Evolutionary conservation across 2,329 filamentous ascomycete genomes (phyloP).

Genomic region (Colletotrichum graminicola): DNA sequence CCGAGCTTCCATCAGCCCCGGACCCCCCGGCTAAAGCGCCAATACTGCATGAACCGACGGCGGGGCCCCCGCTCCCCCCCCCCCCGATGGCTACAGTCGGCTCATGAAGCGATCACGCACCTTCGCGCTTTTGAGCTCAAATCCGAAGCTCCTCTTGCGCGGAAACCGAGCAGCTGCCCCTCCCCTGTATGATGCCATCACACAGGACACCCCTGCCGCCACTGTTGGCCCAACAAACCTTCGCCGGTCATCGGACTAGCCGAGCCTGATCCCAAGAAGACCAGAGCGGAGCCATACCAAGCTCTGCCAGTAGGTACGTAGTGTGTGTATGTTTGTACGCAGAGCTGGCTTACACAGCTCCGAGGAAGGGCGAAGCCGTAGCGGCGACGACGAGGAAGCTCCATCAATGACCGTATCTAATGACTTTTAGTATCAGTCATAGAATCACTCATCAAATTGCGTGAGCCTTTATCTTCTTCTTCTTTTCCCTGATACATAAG

Average conservation of each 20-base stretch:
- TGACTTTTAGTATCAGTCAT: conserved; percentile 15
- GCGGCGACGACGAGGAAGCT: background rate
- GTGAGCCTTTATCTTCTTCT: background rate
- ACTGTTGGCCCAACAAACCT: background rate
- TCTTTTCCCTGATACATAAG: background rate
- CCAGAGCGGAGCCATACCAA: conserved; percentile 21
- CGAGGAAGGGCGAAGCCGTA: conserved; percentile 19
- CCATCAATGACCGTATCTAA: conserved; percentile 9
- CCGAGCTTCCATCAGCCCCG: background rate
- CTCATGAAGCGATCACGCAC: conserved; percentile 47
- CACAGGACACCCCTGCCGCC: background rate
- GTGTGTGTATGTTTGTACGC: background rate
- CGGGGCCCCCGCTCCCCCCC: no score
- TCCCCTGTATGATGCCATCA: conserved; percentile 10
- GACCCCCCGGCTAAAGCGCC: background rate
- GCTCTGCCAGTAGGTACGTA: background rate
- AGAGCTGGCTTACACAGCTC: conserved; percentile 15
- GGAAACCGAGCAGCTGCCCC: background rate
- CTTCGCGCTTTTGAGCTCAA: conserved; percentile 78
- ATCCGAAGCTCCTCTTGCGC: conserved; percentile 58
- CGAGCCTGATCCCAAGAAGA: conserved; percentile 23
- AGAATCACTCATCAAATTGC: conserved; percentile 11
- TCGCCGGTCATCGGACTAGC: conserved; percentile 40
- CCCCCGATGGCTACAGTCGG: conserved; percentile 39
- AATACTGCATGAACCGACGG: conserved; percentile 24